Percentiles rank a stretch among this genome's conserved stretches.
phyloP scores from a whole-genome alignment of 2,329 filamentous ascomycete species.

The Ascochyta koolunga region DNA sequence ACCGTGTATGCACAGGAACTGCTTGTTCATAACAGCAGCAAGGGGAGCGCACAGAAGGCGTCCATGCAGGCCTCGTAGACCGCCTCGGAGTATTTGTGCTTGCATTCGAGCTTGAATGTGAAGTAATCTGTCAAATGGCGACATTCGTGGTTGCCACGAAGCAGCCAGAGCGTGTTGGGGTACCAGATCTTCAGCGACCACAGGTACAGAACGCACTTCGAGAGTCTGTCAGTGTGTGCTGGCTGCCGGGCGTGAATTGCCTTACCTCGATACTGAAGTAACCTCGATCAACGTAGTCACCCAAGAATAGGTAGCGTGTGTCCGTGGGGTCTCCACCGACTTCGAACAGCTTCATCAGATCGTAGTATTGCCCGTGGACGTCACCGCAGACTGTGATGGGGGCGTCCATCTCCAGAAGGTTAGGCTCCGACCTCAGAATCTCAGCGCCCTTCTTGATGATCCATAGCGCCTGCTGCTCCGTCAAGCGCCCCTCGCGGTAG shows the following conservation, averaged over 20 bases:
- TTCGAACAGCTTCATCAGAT: slow-evolving; percentile 99
- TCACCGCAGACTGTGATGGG: slow-evolving; percentile 98
- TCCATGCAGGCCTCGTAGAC: slow-evolving; percentile 99
- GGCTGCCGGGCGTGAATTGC: not conserved
- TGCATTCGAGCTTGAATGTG: slow-evolving; percentile 99
- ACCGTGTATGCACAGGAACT: slow-evolving; percentile 98
- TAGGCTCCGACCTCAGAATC: slow-evolving; percentile 86
- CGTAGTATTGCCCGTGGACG: slow-evolving; percentile 98
- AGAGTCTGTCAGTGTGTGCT: slow-evolving; percentile 48
- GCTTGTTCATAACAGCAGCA: slow-evolving; percentile 99
- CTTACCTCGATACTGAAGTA: slow-evolving; percentile 95
- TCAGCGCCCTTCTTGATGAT: slow-evolving; percentile 90
- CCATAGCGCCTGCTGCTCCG: slow-evolving; percentile 95
- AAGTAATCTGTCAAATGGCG: slow-evolving; percentile 99
- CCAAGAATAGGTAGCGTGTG: slow-evolving; percentile 94
- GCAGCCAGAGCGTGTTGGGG: slow-evolving; percentile 93
- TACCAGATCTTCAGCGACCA: slow-evolving; percentile 99
- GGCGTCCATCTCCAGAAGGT: slow-evolving; percentile 98
- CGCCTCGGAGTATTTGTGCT: slow-evolving; percentile 97
- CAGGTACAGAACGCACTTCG: slow-evolving; percentile 87
- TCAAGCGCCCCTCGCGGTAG: slow-evolving; percentile 94
- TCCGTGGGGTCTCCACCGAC: slow-evolving; percentile 96
- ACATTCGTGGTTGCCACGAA: slow-evolving; percentile 98
- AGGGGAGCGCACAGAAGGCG: slow-evolving; percentile 94
- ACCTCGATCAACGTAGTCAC: slow-evolving; percentile 96